Evolutionary conservation across 331 rosid species (phyloP), one percentile per base, ranked within the genome.

Genomic region (Saraca asoca): DNA sequence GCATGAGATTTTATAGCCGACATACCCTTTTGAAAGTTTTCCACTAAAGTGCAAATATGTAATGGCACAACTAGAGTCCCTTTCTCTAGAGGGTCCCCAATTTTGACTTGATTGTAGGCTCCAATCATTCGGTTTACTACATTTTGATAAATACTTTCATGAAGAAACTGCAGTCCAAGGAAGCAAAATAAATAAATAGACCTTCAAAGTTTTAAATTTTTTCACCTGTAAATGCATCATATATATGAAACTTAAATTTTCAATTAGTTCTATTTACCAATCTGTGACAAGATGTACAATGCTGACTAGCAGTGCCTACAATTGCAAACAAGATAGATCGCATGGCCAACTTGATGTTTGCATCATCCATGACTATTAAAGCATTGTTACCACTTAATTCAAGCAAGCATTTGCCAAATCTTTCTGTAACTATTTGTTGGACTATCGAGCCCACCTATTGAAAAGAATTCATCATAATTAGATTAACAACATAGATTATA

Each of bases 281-380:
- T 83, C 97, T 86, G 19, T 96, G 91, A 44, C 97, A 91, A 2
- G 88, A 59, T 64, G 97, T 91, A 80, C 97, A 91, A 54, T 95
- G 96, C 76, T 91, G 97, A 77, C 97, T 96, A 68, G 97, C 91
- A n/a, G 97, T 91, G 29, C 97, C 97, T 56, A 91, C 97, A 61
- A 96, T 96, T 0, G 97, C 97, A 81, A 91, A 91, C 54, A 91
- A 75, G 62, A 86, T 81, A 68, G 97, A 88, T 64, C 91, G 91
- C 51, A 83, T 96, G 62, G 91, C 97, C 52, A 91, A 78, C 62
- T 64, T 75, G 59, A 86, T 62, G 78, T 91, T 90, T 13, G 97
- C 95, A 55, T 91, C 97, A 66, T 88, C 97, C 97, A 88, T 88
- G 75, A 91, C 96, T 67, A 91, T 79, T 60, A 91, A 70, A 53